Base-by-base conservation (phyloP, 2,329 filamentous ascomycete genomes). In the Seiridium unicorne region DNA sequence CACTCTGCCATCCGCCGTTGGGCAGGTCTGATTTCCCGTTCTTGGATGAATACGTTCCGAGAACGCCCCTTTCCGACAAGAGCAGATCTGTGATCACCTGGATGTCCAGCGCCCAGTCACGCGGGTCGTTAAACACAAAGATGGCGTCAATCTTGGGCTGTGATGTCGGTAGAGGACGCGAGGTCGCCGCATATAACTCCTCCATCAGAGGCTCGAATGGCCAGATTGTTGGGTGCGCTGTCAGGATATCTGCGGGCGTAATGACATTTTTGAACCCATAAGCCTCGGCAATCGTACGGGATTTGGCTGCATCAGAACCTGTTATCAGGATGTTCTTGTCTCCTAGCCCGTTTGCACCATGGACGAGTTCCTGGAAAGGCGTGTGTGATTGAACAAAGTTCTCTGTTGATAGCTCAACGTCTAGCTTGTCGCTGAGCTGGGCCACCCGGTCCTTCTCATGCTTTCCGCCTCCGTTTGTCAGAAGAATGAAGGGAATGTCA, bases 381-480 rank as follows among this genome's bases (percentile, higher is more conserved):
- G 94, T 97, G 76, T 99, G 94, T 32, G 90, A 94, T 74, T 97
- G 91, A 49, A 98, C 83, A 70, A 96, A 92, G 74, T 89, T 89
- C 63, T 83, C 84, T 11, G 83, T 83, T 44, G 88, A 83, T 48
- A 95, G 79, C 13, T 81, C 75, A 1, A 93, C 79, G 34, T 84
- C 79, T 5, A 96, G 82, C 66, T 86, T 87, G 48, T 82, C 73
- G 66, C 84, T 88, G 57, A 96, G 81, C 62, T 93, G 89, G 6
- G 79, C 79, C 36, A 92, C 89, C 18, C 92, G 85, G 61, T 90
- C 88, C 3, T 79, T 79, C 76, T 98, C 94, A 63, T 88, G 86
- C 70, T 90, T 92, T 60, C 95, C 95, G 47, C 95, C 95, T 67
- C 95, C 95, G 76, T 99, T 99, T 61, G 95, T 99, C 63, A 99